Base-by-base conservation (phyloP, 2,329 filamentous ascomycete species). In the Pyrenophora tritici-repentis region DNA sequence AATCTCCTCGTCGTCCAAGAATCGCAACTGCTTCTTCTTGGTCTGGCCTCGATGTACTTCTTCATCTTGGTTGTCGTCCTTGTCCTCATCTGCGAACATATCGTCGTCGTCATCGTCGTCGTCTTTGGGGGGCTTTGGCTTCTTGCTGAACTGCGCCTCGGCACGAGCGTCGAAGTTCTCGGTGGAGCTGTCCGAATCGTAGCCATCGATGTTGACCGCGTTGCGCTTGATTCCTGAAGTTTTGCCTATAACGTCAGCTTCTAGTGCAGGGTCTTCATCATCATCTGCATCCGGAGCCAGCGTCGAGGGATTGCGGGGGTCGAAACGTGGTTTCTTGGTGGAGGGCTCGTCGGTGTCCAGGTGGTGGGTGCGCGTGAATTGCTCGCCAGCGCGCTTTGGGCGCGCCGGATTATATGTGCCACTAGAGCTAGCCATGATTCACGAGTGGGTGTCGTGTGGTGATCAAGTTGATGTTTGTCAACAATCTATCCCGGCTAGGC, bases 121-220 rank as follows among this genome's bases (percentile, higher is more conserved):
- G 10, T 68, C 58, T 16, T 83, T 79, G n/a, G 66, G 67, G 7
- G 76, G 72, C 12, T 74, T 72, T 56, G 68, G 73, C 42, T 62
- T 78, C 55, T 61, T 79, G 45, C 75, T 9, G 26, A 29, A 77
- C 58, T 81, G 77, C 48, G 82, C 81, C 51, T 86, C 85, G 5
- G 89, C 88, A 43, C 89, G 84, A 26, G 83, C 83, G 62, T 94
- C 84, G 72, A 96, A 95, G 37, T 89, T 91, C 69, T 97, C 94
- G 59, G 95, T 93, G 44, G 93, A 96, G 50, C 83, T 86, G 74
- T 99, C 94, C 8, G 89, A 94, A 63, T 97, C 93, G 76, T 97
- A 99, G 42, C 94, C 94, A 68, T 97, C 94, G 34, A 99, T 86
- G 67, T 97, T 97, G 47, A 99, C 90, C 0, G 93, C 94, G 61